These are phyloP conservation scores for Adansonia rubrostipa DNA, from an alignment of 441 rosid genomes.

Conservation along the genomic window DNA sequence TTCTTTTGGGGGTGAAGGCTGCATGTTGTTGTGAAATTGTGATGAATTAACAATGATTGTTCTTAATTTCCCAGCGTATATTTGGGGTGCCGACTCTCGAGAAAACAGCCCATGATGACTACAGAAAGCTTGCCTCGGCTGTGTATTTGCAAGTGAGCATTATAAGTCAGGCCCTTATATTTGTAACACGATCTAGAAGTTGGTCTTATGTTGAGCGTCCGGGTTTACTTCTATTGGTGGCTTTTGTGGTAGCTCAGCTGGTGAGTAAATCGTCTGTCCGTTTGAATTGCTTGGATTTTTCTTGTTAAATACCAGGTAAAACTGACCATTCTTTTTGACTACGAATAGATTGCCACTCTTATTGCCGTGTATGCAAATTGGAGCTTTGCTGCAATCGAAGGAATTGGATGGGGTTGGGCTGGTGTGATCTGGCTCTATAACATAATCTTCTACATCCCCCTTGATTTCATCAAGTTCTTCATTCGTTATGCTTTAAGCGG, in stretches of 20 bases:
- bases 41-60: constrained; percentile 17
- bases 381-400: constrained; percentile 96
- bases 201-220: constrained; percentile 98
- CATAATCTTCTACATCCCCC: constrained; percentile 81
- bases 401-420: constrained; percentile 99
- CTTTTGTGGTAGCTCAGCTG: constrained; percentile 89
- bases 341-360: constrained; percentile 78
- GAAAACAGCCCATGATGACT: constrained; percentile 87
- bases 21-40: not conserved
- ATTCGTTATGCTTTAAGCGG: constrained; percentile 94
- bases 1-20: not conserved
- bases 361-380: constrained; percentile 96
- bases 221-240: constrained; percentile 69
- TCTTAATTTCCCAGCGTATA: constrained; percentile 52
- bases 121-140: constrained; percentile 95
- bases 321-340: constrained; percentile 18
- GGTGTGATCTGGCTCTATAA: constrained; percentile 97
- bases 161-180: constrained; percentile 95
- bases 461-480: constrained; percentile 87
- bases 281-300: constrained; percentile 16
- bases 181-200: constrained; percentile 90
- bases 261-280: constrained; percentile 42
- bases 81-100: constrained; percentile 88
- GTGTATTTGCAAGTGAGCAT: constrained; percentile 96
- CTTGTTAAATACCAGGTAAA: not conserved